These are phyloP conservation scores for Phytophthora chlamydospora DNA, from an alignment of 352 stramenopile genomes.

Conservation along the genomic window DNA sequence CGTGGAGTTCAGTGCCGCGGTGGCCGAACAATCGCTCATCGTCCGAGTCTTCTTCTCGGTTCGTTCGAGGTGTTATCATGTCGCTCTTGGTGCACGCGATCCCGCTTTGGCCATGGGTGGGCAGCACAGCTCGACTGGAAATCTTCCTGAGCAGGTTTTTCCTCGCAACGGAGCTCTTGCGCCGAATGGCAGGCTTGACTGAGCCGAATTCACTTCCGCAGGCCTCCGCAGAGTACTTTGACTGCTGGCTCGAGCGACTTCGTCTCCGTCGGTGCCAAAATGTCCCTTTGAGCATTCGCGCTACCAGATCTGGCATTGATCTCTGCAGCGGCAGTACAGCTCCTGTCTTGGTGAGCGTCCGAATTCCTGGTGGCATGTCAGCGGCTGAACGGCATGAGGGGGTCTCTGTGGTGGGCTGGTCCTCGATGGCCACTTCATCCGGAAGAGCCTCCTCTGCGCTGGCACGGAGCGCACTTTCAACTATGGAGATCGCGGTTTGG, in stretches of 20 bases:
- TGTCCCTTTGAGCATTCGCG: background rate
- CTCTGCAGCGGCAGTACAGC: too few species aligned
- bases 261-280: background rate
- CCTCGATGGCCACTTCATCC: too few species aligned
- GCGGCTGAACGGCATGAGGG: too few species aligned
- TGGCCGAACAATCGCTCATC: slow-evolving; percentile 12
- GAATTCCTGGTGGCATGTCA: background rate
- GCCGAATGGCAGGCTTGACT: background rate
- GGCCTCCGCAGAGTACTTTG: background rate
- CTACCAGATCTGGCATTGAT: background rate
- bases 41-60: background rate
- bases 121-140: slow-evolving; percentile 2
- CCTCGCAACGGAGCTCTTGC: slow-evolving; percentile 7
- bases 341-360: background rate
- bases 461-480: background rate
- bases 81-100: background rate
- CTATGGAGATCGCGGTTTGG: slow-evolving; percentile 7
- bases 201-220: background rate
- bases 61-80: background rate
- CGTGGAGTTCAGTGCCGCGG: slow-evolving; percentile 2
- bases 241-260: too few species aligned
- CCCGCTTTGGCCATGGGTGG: background rate
- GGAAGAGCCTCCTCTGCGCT: background rate
- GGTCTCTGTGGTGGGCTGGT: too few species aligned
- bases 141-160: slow-evolving; percentile 4